Evolutionary conservation across 177 flowering plant genomes (phyloP).

Genomic region (Tripterygium wilfordii): DNA sequence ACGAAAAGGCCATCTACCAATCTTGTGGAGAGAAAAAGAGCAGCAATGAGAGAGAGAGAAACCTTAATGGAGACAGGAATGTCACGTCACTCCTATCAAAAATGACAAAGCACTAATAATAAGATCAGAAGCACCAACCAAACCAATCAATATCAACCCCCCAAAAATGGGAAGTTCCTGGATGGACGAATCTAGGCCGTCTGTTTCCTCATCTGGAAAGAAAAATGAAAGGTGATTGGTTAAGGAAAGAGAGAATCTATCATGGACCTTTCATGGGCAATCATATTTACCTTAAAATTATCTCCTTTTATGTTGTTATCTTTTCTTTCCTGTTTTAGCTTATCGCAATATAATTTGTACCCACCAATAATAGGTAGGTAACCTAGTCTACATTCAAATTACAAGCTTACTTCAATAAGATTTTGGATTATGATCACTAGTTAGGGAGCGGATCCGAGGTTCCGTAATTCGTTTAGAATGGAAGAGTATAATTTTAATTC

Average conservation of each 20-base stretch:
- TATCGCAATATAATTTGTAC: too few species aligned
- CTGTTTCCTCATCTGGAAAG: conserved; percentile 10
- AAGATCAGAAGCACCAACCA: conserved; percentile 1
- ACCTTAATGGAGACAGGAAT: conserved; percentile 32
- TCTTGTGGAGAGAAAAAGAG: conserved; percentile 4
- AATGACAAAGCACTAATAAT: background rate
- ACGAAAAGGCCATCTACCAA: conserved; percentile 3
- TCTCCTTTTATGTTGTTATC: conserved; percentile 8
- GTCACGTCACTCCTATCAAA: conserved; percentile 11
- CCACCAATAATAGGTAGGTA: too few species aligned
- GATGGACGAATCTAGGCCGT: conserved; percentile 15
- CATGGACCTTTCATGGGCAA: background rate
- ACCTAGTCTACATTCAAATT: too few species aligned
- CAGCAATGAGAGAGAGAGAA: conserved; percentile 17
- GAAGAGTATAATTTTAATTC: too few species aligned
- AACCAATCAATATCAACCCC: conserved; percentile 6
- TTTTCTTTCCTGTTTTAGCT: background rate
- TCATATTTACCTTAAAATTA: background rate
- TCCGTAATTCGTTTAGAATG: too few species aligned
- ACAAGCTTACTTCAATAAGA: too few species aligned
- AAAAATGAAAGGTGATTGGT: background rate
- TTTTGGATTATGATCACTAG: too few species aligned
- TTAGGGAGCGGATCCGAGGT: too few species aligned
- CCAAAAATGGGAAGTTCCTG: background rate
- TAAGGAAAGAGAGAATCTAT: background rate